Evolutionary conservation across 192 early-diverging fungal species (phyloP).

Genomic region (Mortierella claussenii): DNA sequence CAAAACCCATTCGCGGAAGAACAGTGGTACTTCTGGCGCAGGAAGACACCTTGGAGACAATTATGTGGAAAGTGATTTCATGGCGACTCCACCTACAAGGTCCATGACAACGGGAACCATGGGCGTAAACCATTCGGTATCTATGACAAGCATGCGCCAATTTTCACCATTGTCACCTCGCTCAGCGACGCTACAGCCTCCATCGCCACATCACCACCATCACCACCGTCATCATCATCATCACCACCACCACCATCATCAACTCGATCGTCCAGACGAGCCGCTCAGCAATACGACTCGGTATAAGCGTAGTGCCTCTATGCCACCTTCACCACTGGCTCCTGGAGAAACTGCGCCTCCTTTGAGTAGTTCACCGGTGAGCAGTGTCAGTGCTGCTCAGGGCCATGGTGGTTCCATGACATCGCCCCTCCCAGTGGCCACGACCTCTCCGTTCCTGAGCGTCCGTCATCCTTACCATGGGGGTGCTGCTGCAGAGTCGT

Average conservation of each 20-base stretch:
- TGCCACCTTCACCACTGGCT: slow-evolving; percentile 17
- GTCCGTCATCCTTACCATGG: not conserved
- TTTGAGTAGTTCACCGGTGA: not conserved
- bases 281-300: slow-evolving; percentile 2
- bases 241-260: not conserved
- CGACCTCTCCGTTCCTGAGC: slow-evolving; percentile 9
- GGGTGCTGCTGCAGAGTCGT: not conserved
- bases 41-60: too few relatives aligned
- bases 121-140: slow-evolving; percentile 3
- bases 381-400: too few relatives aligned
- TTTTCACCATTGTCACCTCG: slow-evolving; percentile 12
- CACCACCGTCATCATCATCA: not conserved
- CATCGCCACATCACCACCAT: not conserved
- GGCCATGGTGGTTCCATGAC: not conserved
- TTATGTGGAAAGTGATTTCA: not conserved
- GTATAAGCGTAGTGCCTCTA: slow-evolving; percentile 21
- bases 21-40: too few relatives aligned
- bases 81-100: not conserved
- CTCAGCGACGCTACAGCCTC: not conserved
- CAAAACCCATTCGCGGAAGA: not conserved
- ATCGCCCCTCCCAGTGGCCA: not conserved
- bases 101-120: not conserved
- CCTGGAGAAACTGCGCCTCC: not conserved
- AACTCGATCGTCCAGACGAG: not conserved
- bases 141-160: not conserved